Evolutionary conservation across 2,329 filamentous ascomycete genomes (phyloP).

Genomic region (Dichotomopilus funicola): DNA sequence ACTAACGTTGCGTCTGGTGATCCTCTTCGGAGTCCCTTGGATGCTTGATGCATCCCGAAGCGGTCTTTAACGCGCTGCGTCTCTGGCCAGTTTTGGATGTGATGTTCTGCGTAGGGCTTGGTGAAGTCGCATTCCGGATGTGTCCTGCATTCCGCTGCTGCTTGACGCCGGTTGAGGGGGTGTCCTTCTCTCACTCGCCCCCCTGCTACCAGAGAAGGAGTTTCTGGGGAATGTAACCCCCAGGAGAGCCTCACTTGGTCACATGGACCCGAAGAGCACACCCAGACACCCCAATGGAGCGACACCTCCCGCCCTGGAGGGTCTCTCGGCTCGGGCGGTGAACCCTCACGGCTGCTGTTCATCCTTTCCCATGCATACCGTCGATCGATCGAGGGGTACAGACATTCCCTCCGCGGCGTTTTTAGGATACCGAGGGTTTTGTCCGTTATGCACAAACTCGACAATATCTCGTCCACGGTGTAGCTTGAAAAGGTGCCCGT

Average conservation of each 20-base stretch:
- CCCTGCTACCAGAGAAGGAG: neutral
- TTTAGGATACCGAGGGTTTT: neutral
- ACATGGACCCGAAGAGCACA: conserved; percentile 5
- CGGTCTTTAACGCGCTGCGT: neutral
- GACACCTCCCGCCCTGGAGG: conserved; percentile 8
- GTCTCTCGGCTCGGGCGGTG: neutral
- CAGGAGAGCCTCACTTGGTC: conserved; percentile 17
- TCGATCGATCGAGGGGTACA: no score
- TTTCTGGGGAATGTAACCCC: conserved; percentile 6
- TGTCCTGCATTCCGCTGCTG: neutral
- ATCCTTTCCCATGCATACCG: neutral
- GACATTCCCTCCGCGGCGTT: neutral
- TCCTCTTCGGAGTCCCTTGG: neutral
- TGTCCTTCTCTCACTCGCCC: neutral
- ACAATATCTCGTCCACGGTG: conserved; percentile 8
- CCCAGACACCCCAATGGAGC: conserved; percentile 8
- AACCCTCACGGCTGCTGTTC: conserved; percentile 1
- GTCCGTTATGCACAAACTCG: conserved; percentile 11
- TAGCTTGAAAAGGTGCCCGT: neutral
- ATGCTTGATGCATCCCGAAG: neutral
- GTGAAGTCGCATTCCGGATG: conserved; percentile 9
- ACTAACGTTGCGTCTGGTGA: neutral
- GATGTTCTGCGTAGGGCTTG: conserved; percentile 1
- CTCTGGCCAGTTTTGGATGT: neutral
- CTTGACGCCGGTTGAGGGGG: neutral